Evolutionary conservation across 2,329 filamentous ascomycete species (phyloP), one percentile per base, ranked within the genome.

Genomic region (Torrubiellomyces zombiae): DNA sequence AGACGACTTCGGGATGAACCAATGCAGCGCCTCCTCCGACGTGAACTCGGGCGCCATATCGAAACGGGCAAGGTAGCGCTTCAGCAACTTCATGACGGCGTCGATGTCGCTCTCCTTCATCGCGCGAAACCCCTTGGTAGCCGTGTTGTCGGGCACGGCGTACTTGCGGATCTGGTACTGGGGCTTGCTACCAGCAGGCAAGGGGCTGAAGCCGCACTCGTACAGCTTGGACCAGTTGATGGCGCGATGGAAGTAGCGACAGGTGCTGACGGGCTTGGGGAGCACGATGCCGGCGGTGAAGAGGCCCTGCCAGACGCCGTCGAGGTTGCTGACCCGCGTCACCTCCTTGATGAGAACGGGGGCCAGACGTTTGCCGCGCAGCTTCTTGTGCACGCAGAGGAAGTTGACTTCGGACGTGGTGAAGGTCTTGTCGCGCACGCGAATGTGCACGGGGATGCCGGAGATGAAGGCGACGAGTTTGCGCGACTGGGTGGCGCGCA

Each of bases 271-370:
- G 4, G 89, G 89, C 18, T 76, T 92, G 15, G 89, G 89, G 2
- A 98, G 65, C 19, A 98, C 74, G 12, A 86, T 75, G 19, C 89
- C 89, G 15, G 76, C 89, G 1, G 89, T 98, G 58, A 94, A 95
- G 30, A 98, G 80, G 24, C 86, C 89, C 53, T 98, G 89, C 65
- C 78, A 95, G 36, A 91, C 76, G 28, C 75, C 79, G 35, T 78
- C 63, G 23, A 83, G 55, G 51, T 95, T 91, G 60, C 82, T 92
- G 34, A 83, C 69, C 23, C 89, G 76, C 5, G 89, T 98, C 40
- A 98, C 82, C 50, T 98, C 89, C 53, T 94, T 94, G 60, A 98
- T 98, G 26, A 98, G 69, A 2, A 95, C 78, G 0, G 89, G 89
- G 0, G 89, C 75, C 21, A 98, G 70, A 27, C 89, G 75, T 60